phyloP scores from a whole-genome alignment of 2,329 filamentous ascomycete genomes.

The Penicillium paneum region DNA sequence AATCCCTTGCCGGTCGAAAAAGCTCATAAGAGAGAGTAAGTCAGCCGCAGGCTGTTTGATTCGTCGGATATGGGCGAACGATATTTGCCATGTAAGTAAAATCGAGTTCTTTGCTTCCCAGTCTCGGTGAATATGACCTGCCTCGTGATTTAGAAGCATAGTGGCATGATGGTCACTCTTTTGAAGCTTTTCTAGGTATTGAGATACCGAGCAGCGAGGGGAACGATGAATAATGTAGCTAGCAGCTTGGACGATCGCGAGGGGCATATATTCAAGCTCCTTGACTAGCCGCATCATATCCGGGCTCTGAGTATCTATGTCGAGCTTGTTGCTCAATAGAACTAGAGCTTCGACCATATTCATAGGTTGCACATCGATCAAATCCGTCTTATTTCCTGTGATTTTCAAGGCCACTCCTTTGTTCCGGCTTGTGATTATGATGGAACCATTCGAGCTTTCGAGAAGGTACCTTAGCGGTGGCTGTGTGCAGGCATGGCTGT shows the following conservation, averaged over 20 bases:
- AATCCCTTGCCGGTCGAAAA: slow-evolving; percentile 30
- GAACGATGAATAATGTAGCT: slow-evolving; percentile 25
- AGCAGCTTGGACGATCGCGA: slow-evolving; percentile 24
- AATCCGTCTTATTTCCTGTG: no score
- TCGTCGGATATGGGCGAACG: slow-evolving; percentile 29
- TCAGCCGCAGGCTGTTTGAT: slow-evolving; percentile 1
- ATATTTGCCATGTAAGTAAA: slow-evolving; percentile 32
- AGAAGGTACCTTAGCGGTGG: no score
- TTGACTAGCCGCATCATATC: no score
- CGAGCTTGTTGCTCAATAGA: no score
- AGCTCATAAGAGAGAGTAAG: not conserved
- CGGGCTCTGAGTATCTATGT: no score
- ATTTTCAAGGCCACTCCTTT: no score
- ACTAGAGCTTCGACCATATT: no score
- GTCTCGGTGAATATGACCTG: slow-evolving; percentile 20
- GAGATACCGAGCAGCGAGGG: slow-evolving; percentile 3
- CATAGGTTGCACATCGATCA: no score
- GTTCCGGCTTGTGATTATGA: no score
- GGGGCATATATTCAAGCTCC: slow-evolving; percentile 27
- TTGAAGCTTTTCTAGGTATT: slow-evolving; percentile 29
- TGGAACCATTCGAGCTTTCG: no score
- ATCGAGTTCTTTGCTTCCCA: slow-evolving; percentile 25
- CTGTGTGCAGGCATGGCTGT: no score
- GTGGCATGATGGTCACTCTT: slow-evolving; percentile 29
- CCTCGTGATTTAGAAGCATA: slow-evolving; percentile 28